Conservation (phyloP, 2,329 filamentous ascomycete species). For the Graphiopsis chlorocephala region DNA sequence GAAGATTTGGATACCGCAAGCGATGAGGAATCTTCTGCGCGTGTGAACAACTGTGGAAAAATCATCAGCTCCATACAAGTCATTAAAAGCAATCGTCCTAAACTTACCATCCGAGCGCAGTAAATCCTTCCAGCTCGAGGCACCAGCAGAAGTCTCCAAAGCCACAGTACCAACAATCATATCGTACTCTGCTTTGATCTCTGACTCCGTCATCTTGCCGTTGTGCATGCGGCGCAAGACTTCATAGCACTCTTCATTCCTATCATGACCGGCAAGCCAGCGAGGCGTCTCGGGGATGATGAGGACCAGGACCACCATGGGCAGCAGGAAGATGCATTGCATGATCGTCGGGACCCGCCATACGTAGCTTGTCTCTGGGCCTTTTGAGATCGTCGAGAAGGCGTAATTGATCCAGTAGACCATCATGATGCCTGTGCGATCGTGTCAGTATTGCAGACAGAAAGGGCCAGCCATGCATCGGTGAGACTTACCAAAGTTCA, state of each 20-base stretch:
- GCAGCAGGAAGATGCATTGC: slow-evolving; percentile 42
- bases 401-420: slow-evolving; percentile 50
- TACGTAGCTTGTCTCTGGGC: slow-evolving; percentile 15
- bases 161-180: slow-evolving; percentile 31
- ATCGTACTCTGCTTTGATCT: slow-evolving; percentile 25
- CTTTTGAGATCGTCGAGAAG: slow-evolving; percentile 32
- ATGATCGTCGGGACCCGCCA: slow-evolving; percentile 41
- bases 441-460: background rate
- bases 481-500: slow-evolving; percentile 41
- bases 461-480: background rate
- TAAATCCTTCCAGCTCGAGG: slow-evolving; percentile 35
- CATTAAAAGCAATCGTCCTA: background rate
- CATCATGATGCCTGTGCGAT: slow-evolving; percentile 37
- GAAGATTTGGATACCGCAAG: slow-evolving; percentile 30
- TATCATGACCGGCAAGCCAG: slow-evolving; percentile 42
- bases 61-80: background rate
- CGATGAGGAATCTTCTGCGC: slow-evolving; percentile 29
- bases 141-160: slow-evolving; percentile 27
- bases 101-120: slow-evolving; percentile 27
- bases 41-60: slow-evolving; percentile 21
- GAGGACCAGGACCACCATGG: slow-evolving; percentile 39
- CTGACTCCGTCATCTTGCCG: slow-evolving; percentile 27
- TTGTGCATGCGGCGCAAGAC: slow-evolving; percentile 33
- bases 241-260: slow-evolving; percentile 19
- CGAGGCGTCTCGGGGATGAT: slow-evolving; percentile 46